Conservation (phyloP, 2,329 filamentous ascomycete genomes). For the Exophiala sideris region DNA sequence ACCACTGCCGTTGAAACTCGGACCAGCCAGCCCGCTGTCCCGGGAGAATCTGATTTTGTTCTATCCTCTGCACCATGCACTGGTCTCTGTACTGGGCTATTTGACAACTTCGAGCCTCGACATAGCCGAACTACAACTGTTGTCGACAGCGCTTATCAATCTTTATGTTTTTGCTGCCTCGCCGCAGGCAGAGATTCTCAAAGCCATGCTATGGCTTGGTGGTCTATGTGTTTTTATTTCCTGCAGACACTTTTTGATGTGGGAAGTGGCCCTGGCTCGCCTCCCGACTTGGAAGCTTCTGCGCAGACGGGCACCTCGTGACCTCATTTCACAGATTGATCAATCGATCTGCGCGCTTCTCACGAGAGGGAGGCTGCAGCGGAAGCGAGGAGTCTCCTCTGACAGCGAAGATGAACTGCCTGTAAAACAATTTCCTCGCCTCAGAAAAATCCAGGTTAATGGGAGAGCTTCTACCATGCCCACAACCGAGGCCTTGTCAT, state of each 20-base stretch:
- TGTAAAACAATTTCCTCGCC: background rate
- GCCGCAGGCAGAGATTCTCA: conserved; percentile 79
- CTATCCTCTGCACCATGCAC: conserved; percentile 78
- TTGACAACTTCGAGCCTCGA: conserved; percentile 87
- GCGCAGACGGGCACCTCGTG: conserved; percentile 7
- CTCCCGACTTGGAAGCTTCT: conserved; percentile 86
- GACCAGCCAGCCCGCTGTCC: conserved; percentile 36
- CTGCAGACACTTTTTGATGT: conserved; percentile 71
- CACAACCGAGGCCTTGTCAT: conserved; percentile 7
- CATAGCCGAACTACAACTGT: conserved; percentile 79
- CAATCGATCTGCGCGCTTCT: conserved; percentile 15
- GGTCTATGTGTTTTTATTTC: conserved; percentile 70
- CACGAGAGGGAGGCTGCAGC: background rate
- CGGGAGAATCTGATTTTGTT: conserved; percentile 62
- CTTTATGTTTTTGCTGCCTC: conserved; percentile 73
- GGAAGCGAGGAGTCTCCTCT: conserved; percentile 6
- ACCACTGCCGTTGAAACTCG: conserved; percentile 16
- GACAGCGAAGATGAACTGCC: conserved; percentile 15
- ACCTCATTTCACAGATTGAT: conserved; percentile 16
- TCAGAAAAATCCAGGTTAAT: conserved; percentile 13
- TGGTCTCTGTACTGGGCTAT: conserved; percentile 70
- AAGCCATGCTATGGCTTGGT: conserved; percentile 80
- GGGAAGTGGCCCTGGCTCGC: conserved; percentile 80
- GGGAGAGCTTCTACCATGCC: conserved; percentile 11
- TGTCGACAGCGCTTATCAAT: conserved; percentile 79